A percentile compares a stretch with the other conserved stretches of the same genome.
Evolutionary conservation across 495 filamentous ascomycete genomes (phyloP).

Genomic region (Penicillium goetzii): DNA sequence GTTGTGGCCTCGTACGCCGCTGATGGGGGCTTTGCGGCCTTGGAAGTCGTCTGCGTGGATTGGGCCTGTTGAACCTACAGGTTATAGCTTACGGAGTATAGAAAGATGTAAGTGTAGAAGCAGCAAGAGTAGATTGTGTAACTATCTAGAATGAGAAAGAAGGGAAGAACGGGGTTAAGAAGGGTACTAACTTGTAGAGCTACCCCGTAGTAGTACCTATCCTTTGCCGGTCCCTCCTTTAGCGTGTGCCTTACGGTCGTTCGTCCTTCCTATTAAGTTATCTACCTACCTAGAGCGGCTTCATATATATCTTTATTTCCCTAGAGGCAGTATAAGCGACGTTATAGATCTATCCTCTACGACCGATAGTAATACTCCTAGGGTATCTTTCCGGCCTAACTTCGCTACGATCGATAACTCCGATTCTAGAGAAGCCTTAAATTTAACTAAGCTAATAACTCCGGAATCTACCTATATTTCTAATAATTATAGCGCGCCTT

Average conservation of each 20-base stretch:
- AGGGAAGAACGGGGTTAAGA: no score
- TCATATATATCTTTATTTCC: neutral
- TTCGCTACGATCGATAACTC: neutral
- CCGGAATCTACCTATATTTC: neutral
- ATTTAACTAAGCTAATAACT: neutral
- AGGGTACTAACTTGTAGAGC: no score
- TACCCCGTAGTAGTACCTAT: neutral
- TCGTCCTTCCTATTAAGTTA: neutral
- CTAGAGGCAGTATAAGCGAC: neutral
- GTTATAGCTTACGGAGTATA: no score
- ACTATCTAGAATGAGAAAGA: no score
- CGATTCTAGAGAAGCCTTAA: neutral
- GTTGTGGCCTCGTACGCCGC: conserved; percentile 35
- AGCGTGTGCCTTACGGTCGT: neutral
- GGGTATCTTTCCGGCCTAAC: neutral
- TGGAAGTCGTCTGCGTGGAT: conserved; percentile 54
- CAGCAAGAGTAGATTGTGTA: no score
- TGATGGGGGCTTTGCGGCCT: conserved; percentile 23
- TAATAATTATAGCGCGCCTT: neutral
- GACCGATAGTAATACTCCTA: neutral
- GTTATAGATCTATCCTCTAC: neutral
- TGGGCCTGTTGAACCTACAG: no score
- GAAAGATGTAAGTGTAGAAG: no score
- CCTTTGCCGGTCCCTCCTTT: neutral
- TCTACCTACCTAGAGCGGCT: neutral